These are phyloP conservation scores for Phaffia australis DNA, from an alignment of 768 basidiomycete species.

Conservation along the genomic window DNA sequence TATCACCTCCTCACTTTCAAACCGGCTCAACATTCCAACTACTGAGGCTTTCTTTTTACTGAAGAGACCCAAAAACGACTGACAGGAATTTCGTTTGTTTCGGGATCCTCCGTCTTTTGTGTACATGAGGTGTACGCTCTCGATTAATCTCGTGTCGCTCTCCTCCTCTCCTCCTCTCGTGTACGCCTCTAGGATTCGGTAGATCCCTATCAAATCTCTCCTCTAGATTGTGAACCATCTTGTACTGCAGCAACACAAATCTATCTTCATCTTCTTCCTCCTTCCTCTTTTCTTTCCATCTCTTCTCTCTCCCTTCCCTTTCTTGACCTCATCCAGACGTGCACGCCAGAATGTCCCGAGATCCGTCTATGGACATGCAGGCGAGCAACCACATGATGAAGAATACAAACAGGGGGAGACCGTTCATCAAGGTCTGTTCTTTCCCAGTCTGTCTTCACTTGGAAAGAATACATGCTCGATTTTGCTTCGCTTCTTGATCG, in stretches of 20 bases:
- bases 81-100: too few relatives aligned
- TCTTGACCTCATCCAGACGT: neutral
- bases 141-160: too few relatives aligned
- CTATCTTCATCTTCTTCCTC: neutral
- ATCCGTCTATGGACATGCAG: neutral
- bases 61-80: neutral
- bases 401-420: constrained; percentile 88
- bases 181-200: too few relatives aligned
- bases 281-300: neutral
- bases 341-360: too few relatives aligned
- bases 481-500: neutral
- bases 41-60: neutral
- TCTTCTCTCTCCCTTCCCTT: neutral
- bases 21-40: neutral
- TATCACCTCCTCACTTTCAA: neutral
- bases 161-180: constrained; percentile 47
- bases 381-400: constrained; percentile 75
- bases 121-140: too few relatives aligned
- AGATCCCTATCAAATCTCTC: constrained; percentile 39
- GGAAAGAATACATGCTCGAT: neutral
- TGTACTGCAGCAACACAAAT: constrained; percentile 34
- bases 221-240: constrained; percentile 72
- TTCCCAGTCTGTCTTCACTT: constrained; percentile 8
- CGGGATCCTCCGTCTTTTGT: too few relatives aligned
- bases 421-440: constrained; percentile 68